Base-by-base conservation (phyloP, 495 filamentous ascomycete genomes). In the Bryoglossum gracile region DNA sequence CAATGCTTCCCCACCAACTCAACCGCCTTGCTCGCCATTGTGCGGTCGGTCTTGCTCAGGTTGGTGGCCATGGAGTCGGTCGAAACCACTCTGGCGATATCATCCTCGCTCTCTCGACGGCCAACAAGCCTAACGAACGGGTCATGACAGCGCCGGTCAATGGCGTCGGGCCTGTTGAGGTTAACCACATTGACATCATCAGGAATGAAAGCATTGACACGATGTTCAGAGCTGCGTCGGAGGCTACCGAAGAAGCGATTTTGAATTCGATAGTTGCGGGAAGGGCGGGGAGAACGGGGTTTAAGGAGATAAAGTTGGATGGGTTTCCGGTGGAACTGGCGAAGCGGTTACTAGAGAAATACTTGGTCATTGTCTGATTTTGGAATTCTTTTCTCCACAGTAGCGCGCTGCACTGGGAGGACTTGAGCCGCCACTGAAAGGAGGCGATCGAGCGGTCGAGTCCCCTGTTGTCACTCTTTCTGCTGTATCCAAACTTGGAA, bases 231-330 rank as follows among this genome's bases (percentile, higher is more conserved):
- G 58, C 55, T 8, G 55, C 51, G 18, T 49, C 48, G 11, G 58
- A 61, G 30, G 55, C 44, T 3, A 61, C 58, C 3, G 58, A 61
- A 40, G 58, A 61, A 33, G 58, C 58, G 10, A 58, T 61, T 17
- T 42, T 61, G 41, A 59, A 61, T 28, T 55, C 55, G 10, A 50
- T 61, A 28, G 30, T 59, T 43, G 56, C 40, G 3, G 49, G 53
- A 16, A 53, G 56, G 33, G 42, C 34, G 8, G 56, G 56, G 8
- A 56, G 56, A 26, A 56, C 35, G 1, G 56, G 53, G 0, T 48
- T 41, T 41, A 33, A 56, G 10, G 49, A 36, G 21, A 28, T 42
- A 10, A 18, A 39, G 4, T 34, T 55, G 22, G 38, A 46, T 33
- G 56, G 56, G 8, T 53, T 56, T 14, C 56, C 53, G 13, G 17